Conservation (phyloP, 2,329 filamentous ascomycete species). For the Cadophora luteo-olivacea region DNA sequence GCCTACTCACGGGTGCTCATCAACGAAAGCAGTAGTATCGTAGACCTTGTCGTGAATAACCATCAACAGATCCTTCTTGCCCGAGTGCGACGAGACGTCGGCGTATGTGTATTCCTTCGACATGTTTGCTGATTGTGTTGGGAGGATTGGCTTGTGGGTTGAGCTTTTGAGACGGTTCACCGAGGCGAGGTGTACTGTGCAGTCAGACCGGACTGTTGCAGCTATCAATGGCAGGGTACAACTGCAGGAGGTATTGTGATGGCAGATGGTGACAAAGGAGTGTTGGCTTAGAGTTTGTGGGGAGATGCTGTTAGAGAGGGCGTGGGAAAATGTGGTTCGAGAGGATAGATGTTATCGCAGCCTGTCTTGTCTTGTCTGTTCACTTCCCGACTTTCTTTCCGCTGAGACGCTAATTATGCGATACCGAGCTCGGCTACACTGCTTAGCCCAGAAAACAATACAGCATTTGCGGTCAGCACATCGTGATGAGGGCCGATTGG, state of each 20-base stretch:
- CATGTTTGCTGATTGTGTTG: slow-evolving; percentile 48
- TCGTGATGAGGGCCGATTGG: slow-evolving; percentile 6
- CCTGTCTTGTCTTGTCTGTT: background rate
- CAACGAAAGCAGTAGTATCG: slow-evolving; percentile 85
- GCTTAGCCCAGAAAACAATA: background rate
- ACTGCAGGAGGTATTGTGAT: background rate
- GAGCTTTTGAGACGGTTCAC: background rate
- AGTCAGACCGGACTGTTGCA: background rate
- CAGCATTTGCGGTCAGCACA: slow-evolving; percentile 14
- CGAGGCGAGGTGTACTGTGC: background rate
- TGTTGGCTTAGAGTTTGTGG: slow-evolving; percentile 3
- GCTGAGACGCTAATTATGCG: slow-evolving; percentile 16
- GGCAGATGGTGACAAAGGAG: background rate
- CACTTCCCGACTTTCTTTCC: slow-evolving; percentile 19
- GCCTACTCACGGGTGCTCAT: slow-evolving; percentile 86
- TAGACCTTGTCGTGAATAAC: slow-evolving; percentile 98
- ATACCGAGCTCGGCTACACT: slow-evolving; percentile 11
- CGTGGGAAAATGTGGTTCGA: slow-evolving; percentile 4
- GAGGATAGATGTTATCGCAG: slow-evolving; percentile 1
- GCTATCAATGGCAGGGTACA: background rate
- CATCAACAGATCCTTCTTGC: slow-evolving; percentile 92
- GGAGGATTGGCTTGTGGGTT: slow-evolving; percentile 9
- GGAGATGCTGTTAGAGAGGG: background rate
- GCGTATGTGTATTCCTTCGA: slow-evolving; percentile 73
- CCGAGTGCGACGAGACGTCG: slow-evolving; percentile 84